Evolutionary conservation across 1,284 basidiomycete genomes (phyloP).

Genomic region (Rhodotorula sp.): DNA sequence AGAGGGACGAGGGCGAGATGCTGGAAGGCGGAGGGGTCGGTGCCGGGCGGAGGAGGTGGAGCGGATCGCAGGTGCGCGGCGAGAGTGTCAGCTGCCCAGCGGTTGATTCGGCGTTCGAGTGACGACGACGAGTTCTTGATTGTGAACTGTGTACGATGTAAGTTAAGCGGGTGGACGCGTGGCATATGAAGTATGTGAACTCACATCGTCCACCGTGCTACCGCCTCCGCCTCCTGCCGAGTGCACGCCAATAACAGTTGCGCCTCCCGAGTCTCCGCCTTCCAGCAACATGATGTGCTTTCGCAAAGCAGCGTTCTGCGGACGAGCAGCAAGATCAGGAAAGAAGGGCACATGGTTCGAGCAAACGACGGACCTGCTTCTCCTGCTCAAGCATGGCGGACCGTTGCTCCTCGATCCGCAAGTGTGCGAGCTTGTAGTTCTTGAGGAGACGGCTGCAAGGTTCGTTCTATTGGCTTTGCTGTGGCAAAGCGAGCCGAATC

Average conservation of each 20-base stretch:
- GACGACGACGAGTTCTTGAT: conserved; percentile 65
- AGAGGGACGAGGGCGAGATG: conserved; percentile 40
- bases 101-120: conserved; percentile 72
- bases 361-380: conserved; percentile 54
- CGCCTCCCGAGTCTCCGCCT: conserved; percentile 53
- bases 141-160: conserved; percentile 62
- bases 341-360: too few species aligned
- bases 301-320: conserved; percentile 62
- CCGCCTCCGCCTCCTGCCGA: conserved; percentile 35
- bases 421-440: conserved; percentile 71
- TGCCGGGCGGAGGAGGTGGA: conserved; percentile 48
- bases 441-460: conserved; percentile 34
- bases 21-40: conserved; percentile 11
- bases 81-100: conserved; percentile 70
- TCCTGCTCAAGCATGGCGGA: conserved; percentile 75
- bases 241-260: conserved; percentile 35
- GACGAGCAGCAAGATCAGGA: background rate
- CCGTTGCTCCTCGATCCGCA: conserved; percentile 77
- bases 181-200: conserved; percentile 1
- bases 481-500: background rate
- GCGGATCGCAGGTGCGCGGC: conserved; percentile 53
- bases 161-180: background rate
- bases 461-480: too few species aligned
- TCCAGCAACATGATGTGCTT: conserved; percentile 69
- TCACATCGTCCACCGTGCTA: conserved; percentile 38